Base-by-base conservation (phyloP, 768 basidiomycete species). In the Kwoniella shandongensis region DNA sequence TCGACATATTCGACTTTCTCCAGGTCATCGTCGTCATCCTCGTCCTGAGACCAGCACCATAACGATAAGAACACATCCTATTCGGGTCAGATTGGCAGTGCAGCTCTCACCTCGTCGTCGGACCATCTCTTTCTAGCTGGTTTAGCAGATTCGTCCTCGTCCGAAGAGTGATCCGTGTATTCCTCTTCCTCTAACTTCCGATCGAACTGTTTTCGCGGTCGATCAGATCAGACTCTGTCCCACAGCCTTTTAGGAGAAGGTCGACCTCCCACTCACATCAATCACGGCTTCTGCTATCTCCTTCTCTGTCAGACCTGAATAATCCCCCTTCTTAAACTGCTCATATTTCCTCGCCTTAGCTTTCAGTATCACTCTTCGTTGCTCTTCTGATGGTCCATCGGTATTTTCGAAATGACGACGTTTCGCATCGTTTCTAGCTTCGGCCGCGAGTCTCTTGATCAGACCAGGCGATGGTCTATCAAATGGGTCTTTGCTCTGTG, bases 331-430 rank as follows among this genome's bases (percentile, higher is more conserved):
- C 25, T 57, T 41, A 39, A 76, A 36, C 29, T 62, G 62, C n/a
- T 72, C 69, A 51, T 76, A 76, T 50, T 66, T 69, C 51, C 59
- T 66, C n/a, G 75, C 73, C 49, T 76, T 76, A 0, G 53, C 61
- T 30, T 57, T 44, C 46, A 76, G 60, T 29, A 72, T 73, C 18
- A 44, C 65, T n/a, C 65, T 48, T 25, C 75, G 51, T 44, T 72
- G 66, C 29, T 68, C 64, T 36, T 72, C 72, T 25, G 61, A 66
- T 0, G 65, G 69, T 17, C 69, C 66, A 27, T 59, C 63, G 40
- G 38, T 57, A 29, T 67, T 62, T 8, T 52, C 44, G 36, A 70
- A 73, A 18, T 62, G 52, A 15, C 69, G 53, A 23, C 64, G 45
- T 32, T 65, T 68, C 18, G 65, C 65, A 57, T 72, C 69, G 40